Percentiles rank a stretch among this genome's conserved stretches.
Evolutionary conservation across 768 basidiomycete species (phyloP).

Genomic region (Lyophyllum atratum): DNA sequence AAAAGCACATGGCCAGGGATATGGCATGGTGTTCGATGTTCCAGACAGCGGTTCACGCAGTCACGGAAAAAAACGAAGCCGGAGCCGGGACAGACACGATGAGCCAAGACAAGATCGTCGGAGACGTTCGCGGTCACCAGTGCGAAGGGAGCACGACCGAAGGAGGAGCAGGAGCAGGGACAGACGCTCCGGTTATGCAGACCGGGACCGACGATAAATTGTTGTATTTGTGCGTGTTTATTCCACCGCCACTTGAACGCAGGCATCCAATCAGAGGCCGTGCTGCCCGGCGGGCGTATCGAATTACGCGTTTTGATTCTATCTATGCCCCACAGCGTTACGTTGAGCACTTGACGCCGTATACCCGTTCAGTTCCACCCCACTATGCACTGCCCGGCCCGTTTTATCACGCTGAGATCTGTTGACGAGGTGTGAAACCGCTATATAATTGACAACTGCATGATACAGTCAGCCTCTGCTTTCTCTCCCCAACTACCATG

Average conservation of each 20-base stretch:
- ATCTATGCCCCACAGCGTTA: not conserved
- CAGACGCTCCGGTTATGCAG: conserved; percentile 4
- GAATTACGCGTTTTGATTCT: conserved; percentile 3
- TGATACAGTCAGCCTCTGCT: conserved; percentile 10
- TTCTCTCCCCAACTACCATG: conserved; percentile 10
- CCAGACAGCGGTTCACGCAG: conserved; percentile 34
- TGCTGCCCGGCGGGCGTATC: conserved; percentile 6
- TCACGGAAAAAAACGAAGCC: conserved; percentile 51
- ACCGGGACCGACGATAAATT: conserved; percentile 12
- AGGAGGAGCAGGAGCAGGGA: conserved; percentile 25
- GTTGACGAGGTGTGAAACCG: not conserved
- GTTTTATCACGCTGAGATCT: conserved; percentile 3
- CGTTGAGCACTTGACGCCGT: not conserved
- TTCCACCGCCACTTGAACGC: not conserved
- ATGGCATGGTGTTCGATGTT: conserved; percentile 89
- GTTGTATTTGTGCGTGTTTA: conserved; percentile 19
- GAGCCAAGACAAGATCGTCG: conserved; percentile 29
- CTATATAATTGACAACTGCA: conserved; percentile 9
- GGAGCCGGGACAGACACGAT: conserved; percentile 48
- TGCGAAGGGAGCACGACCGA: conserved; percentile 19
- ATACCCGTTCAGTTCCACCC: not conserved
- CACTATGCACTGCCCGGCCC: conserved; percentile 3
- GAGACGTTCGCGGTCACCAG: conserved; percentile 41
- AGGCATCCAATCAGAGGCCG: conserved; percentile 13
- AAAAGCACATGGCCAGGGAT: conserved; percentile 39